Percentiles rank a stretch among this genome's conserved stretches.
Evolutionary conservation across 805 yeast genomes (phyloP).

Genomic region (Pichia cabralensis): DNA sequence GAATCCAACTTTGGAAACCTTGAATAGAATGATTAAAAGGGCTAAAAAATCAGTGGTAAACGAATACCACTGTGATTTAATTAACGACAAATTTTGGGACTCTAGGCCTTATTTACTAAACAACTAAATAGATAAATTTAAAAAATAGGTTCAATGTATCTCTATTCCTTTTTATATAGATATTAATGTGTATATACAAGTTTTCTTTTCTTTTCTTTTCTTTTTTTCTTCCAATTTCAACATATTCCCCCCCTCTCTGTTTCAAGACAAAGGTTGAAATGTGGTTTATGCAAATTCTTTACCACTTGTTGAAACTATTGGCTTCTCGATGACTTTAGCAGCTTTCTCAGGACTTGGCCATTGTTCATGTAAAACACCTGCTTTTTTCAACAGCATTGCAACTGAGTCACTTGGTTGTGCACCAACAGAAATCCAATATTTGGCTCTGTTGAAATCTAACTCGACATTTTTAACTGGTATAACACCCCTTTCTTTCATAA

Average conservation of each 20-base stretch:
- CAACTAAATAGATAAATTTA: background rate
- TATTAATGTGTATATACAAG: background rate
- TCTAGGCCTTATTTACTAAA: conserved; percentile 30
- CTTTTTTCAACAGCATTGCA: conserved; percentile 62
- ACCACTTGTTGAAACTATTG: conserved; percentile 15
- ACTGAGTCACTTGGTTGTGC: conserved; percentile 89
- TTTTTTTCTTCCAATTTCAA: too few species aligned
- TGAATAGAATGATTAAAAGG: conserved; percentile 37
- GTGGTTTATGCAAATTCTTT: conserved; percentile 21
- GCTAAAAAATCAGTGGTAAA: conserved; percentile 37
- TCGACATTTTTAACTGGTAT: conserved; percentile 67
- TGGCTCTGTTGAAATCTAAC: conserved; percentile 79
- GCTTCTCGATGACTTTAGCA: conserved; percentile 14
- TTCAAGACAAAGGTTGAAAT: too few species aligned
- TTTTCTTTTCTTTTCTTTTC: too few species aligned
- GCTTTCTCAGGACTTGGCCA: conserved; percentile 43
- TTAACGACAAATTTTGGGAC: conserved; percentile 56
- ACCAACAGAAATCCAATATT: conserved; percentile 96
- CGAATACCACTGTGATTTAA: conserved; percentile 48
- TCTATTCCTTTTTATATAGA: conserved; percentile 2
- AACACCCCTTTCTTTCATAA: conserved; percentile 44
- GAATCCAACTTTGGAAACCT: conserved; percentile 34
- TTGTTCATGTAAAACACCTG: conserved; percentile 53
- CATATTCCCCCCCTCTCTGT: too few species aligned
- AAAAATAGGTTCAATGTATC: conserved; percentile 1